Evolutionary conservation across 768 basidiomycete species (phyloP).

Genomic region (Leccinum aurantiacum): DNA sequence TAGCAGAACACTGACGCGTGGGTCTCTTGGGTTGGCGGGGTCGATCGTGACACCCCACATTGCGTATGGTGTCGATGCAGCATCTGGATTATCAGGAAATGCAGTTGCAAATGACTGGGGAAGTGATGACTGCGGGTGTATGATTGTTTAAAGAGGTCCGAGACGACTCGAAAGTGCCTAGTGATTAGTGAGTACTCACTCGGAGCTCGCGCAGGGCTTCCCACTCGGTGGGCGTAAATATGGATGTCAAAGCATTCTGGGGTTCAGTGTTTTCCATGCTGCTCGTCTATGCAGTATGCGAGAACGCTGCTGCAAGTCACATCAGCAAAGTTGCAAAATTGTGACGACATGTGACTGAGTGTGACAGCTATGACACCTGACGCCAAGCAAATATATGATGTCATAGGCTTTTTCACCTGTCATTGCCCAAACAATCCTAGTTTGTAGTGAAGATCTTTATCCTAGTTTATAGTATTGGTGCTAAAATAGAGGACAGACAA

Average conservation of each 20-base stretch:
- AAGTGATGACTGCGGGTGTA: slow-evolving; percentile 36
- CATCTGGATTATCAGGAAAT: slow-evolving; percentile 57
- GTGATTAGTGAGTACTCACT: slow-evolving; percentile 37
- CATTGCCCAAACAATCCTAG: too few relatives aligned
- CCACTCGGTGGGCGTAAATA: slow-evolving; percentile 76
- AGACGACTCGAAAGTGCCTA: not conserved
- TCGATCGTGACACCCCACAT: slow-evolving; percentile 76
- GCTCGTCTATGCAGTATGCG: too few relatives aligned
- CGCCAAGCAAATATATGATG: too few relatives aligned
- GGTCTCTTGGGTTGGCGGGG: slow-evolving; percentile 53
- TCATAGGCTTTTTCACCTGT: too few relatives aligned
- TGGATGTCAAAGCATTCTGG: slow-evolving; percentile 65
- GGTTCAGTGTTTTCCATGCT: slow-evolving; percentile 47
- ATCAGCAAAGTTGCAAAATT: too few relatives aligned
- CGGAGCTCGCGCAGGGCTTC: slow-evolving; percentile 64
- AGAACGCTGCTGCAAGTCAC: too few relatives aligned
- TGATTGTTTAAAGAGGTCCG: not conserved
- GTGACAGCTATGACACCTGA: too few relatives aligned
- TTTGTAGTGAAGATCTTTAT: too few relatives aligned
- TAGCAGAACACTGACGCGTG: slow-evolving; percentile 69
- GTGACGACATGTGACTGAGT: too few relatives aligned
- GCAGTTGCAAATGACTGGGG: slow-evolving; percentile 57
- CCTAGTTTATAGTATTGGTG: too few relatives aligned
- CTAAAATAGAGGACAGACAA: too few relatives aligned
- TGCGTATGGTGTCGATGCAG: slow-evolving; percentile 47